A percentile compares a stretch with the other conserved stretches of the same genome.
Conservation (phyloP, 805 yeast species). For the Hanseniaspora pseudoguilliermondii region DNA sequence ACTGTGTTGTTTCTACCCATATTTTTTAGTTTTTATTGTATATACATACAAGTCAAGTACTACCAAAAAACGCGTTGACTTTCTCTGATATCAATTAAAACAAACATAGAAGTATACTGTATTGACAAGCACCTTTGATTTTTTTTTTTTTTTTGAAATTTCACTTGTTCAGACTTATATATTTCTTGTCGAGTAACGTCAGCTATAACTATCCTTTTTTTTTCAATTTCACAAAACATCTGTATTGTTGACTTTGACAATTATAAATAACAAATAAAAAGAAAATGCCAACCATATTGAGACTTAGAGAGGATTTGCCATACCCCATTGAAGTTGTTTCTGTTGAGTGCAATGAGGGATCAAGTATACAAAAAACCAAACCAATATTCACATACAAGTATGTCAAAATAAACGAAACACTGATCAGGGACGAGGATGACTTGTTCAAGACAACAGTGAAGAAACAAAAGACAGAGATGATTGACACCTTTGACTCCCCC, state of each 20-base stretch:
- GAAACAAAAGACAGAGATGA: conserved; percentile 6
- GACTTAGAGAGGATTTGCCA: conserved; percentile 8
- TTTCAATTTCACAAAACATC: neutral
- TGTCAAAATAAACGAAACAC: conserved; percentile 1
- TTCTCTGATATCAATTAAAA: no score
- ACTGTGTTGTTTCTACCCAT: no score
- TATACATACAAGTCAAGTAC: no score
- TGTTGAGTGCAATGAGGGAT: neutral
- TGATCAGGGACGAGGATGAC: conserved; percentile 9
- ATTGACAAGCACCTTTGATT: no score
- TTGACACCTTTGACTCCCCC: conserved; percentile 10
- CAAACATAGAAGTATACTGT: no score
- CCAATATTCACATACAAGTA: conserved; percentile 11
- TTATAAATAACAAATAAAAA: neutral
- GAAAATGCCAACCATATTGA: conserved; percentile 8
- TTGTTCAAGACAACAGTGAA: conserved; percentile 11
- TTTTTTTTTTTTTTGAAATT: no score
- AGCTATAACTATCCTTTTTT: no score
- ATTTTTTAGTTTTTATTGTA: no score
- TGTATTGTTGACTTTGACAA: no score
- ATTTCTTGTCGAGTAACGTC: no score
- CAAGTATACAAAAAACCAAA: neutral
- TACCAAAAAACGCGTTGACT: no score
- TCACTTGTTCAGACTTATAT: no score
- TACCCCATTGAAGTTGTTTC: conserved; percentile 10